These are phyloP conservation scores for Hordeum marinum DNA, from an alignment of 176 grass and related monocot species.

Conservation along the genomic window DNA sequence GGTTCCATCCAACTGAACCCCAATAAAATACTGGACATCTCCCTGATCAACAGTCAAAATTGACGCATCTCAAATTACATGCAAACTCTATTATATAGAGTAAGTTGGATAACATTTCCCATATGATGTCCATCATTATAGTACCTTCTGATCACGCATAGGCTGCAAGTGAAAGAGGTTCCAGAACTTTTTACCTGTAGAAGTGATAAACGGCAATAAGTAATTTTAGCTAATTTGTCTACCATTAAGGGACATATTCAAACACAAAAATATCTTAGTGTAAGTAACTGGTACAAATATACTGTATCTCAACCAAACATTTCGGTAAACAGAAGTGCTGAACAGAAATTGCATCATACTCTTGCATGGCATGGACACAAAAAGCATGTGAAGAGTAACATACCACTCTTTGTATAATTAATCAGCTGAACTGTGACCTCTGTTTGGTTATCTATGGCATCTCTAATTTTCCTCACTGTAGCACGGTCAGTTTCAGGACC, in stretches of 20 bases:
- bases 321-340: not conserved
- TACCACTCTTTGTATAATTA: constrained; percentile 96
- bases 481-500: constrained; percentile 74
- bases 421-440: constrained; percentile 92
- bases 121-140: not conserved
- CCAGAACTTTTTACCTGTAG: constrained; percentile 89
- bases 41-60: constrained; percentile 50
- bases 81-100: constrained; percentile 14
- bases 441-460: constrained; percentile 85
- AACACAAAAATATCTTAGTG: not conserved
- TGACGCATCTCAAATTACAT: constrained; percentile 23
- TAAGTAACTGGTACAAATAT: not conserved
- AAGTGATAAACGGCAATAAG: constrained; percentile 4
- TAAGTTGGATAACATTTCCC: constrained; percentile 1
- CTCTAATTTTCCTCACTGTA: constrained; percentile 83
- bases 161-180: constrained; percentile 98
- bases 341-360: not conserved
- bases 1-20: constrained; percentile 95
- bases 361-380: not conserved
- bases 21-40: constrained; percentile 98
- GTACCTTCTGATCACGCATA: constrained; percentile 98
- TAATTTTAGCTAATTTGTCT: constrained; percentile 5
- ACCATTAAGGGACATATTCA: not conserved
- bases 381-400: constrained; percentile 4
- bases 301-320: not conserved